These are phyloP conservation scores for Rosa persica DNA, from an alignment of 306 rosid species.

Conservation along the genomic window DNA sequence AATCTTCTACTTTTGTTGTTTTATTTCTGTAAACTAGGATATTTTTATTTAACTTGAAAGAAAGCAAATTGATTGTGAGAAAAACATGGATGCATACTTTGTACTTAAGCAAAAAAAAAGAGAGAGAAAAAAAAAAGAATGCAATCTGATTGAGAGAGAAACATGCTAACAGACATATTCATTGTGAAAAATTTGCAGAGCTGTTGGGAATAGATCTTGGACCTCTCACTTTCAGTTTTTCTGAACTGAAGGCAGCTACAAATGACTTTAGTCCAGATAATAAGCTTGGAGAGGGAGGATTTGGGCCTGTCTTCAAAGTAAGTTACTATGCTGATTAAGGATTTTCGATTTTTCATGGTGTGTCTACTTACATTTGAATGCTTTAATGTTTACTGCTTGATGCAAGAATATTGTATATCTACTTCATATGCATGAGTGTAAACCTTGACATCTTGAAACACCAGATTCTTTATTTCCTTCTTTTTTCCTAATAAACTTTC, in stretches of 20 bases:
- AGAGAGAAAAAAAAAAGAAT: neutral
- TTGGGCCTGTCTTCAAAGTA: conserved; percentile 79
- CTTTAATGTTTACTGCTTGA: neutral
- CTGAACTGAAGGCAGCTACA: conserved; percentile 67
- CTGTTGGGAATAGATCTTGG: conserved; percentile 59
- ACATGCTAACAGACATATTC: neutral
- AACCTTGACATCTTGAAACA: neutral
- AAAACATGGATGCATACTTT: neutral
- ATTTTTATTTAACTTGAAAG: neutral
- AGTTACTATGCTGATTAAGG: neutral
- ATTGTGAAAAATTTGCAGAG: conserved; percentile 41
- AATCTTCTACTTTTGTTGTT: neutral
- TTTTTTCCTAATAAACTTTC: neutral
- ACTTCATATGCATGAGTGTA: neutral
- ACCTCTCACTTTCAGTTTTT: conserved; percentile 64
- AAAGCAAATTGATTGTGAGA: neutral
- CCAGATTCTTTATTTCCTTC: neutral
- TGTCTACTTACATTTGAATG: neutral
- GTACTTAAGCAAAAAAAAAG: neutral
- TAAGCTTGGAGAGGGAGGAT: conserved; percentile 82
- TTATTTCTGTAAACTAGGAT: neutral
- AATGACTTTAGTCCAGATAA: conserved; percentile 53
- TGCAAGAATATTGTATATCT: neutral
- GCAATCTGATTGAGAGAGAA: neutral
- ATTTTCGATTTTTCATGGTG: neutral